Percentiles rank a stretch among this genome's conserved stretches.
Evolutionary conservation across 208 protist species (phyloP).

Genomic region (Crithidia acanthocephali): DNA sequence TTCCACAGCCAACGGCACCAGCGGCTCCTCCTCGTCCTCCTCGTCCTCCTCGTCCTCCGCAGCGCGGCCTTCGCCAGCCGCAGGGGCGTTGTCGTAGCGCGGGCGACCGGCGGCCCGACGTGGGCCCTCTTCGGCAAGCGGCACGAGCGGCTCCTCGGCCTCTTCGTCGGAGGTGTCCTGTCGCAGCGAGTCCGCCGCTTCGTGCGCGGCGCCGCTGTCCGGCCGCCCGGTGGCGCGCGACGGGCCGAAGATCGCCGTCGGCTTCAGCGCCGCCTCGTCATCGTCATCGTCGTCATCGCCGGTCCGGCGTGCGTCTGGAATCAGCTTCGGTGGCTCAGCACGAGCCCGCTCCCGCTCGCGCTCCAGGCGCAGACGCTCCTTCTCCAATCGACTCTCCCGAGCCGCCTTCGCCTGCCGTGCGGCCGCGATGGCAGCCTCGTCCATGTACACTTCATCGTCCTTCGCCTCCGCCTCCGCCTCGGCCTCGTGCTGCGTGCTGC

Average conservation of each 20-base stretch:
- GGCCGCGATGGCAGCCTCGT: background rate
- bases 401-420: conserved; percentile 19
- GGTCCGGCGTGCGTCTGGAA: background rate
- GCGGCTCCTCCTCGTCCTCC: no score
- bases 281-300: conserved; percentile 23
- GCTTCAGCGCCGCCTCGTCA: conserved; percentile 14
- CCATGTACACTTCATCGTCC: conserved; percentile 7
- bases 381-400: conserved; percentile 7
- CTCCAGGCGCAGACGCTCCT: background rate
- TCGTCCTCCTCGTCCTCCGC: background rate
- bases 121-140: background rate
- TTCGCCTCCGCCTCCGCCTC: background rate
- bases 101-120: background rate
- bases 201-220: background rate
- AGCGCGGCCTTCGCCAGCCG: background rate
- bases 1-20: no score
- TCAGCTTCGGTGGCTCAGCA: background rate
- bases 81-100: background rate
- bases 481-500: conserved; percentile 4
- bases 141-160: conserved; percentile 13
- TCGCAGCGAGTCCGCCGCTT: background rate
- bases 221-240: conserved; percentile 5
- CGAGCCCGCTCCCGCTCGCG: background rate
- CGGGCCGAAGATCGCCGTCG: conserved; percentile 4
- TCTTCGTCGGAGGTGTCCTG: background rate